Conservation (phyloP, 345 rosid species). For the Passiflora organensis region DNA sequence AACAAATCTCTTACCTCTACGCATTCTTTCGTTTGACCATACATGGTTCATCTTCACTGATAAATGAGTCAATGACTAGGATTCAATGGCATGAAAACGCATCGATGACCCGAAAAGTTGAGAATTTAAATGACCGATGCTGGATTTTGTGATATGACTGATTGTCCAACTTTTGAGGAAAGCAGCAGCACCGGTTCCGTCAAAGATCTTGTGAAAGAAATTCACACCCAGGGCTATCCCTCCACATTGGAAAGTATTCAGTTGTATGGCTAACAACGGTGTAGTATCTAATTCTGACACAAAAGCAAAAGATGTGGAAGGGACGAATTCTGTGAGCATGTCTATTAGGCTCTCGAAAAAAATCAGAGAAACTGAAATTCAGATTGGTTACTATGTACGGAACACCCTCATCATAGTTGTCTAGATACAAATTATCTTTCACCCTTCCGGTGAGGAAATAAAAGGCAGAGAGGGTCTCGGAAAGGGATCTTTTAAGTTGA, state of each 20-base stretch:
- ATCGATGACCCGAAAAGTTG: background rate
- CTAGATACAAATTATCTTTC: background rate
- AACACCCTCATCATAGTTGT: constrained; percentile 6
- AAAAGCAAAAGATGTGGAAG: background rate
- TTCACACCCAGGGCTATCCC: background rate
- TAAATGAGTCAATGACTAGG: background rate
- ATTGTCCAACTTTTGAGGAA: constrained; percentile 8
- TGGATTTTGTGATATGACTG: background rate
- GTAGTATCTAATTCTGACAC: background rate
- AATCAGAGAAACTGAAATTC: background rate
- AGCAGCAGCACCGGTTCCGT: background rate
- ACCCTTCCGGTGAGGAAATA: constrained; percentile 7
- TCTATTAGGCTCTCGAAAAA: background rate
- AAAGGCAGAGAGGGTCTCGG: background rate
- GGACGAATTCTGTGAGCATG: background rate
- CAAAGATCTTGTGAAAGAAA: constrained; percentile 3
- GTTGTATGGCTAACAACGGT: background rate
- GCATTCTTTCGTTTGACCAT: background rate
- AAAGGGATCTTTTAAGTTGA: constrained; percentile 7
- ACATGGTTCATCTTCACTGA: background rate
- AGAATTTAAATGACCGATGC: background rate
- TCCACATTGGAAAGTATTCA: constrained; percentile 3
- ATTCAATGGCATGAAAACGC: background rate
- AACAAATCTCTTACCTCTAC: background rate
- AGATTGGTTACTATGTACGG: constrained; percentile 3